Percentiles rank a stretch among this genome's conserved stretches.
phyloP scores from a whole-genome alignment of 257 asterid species.

The Ballota nigra region DNA sequence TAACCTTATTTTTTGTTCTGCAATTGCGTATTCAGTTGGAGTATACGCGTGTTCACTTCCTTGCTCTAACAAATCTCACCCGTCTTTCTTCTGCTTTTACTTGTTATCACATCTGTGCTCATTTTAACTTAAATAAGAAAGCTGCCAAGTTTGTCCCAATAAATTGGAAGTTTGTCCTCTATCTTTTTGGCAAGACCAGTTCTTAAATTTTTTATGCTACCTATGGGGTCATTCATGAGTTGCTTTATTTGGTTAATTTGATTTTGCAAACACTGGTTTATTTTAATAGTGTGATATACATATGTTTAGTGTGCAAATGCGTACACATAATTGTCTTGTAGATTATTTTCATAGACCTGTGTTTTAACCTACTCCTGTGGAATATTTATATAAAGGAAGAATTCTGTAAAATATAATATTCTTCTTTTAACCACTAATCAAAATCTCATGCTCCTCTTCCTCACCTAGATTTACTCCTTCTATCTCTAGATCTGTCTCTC shows the following conservation, averaged over 20 bases:
- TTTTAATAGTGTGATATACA: background rate
- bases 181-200: background rate
- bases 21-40: no score
- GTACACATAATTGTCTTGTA: background rate
- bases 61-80: background rate
- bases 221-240: no score
- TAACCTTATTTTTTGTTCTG: no score
- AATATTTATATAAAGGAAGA: background rate
- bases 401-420: no score
- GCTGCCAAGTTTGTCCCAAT: background rate
- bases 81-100: background rate
- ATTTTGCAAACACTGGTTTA: no score
- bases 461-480: background rate
- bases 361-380: background rate
- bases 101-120: background rate
- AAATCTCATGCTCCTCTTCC: background rate
- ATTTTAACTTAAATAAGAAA: background rate
- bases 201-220: no score
- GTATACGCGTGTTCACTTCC: no score
- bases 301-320: background rate
- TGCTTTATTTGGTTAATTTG: no score
- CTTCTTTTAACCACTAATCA: background rate
- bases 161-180: background rate
- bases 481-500: background rate
- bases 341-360: background rate